Evolutionary conservation across 345 rosid species (phyloP), one percentile per base, ranked within the genome.

Genomic region (Melaleuca quinquenervia): DNA sequence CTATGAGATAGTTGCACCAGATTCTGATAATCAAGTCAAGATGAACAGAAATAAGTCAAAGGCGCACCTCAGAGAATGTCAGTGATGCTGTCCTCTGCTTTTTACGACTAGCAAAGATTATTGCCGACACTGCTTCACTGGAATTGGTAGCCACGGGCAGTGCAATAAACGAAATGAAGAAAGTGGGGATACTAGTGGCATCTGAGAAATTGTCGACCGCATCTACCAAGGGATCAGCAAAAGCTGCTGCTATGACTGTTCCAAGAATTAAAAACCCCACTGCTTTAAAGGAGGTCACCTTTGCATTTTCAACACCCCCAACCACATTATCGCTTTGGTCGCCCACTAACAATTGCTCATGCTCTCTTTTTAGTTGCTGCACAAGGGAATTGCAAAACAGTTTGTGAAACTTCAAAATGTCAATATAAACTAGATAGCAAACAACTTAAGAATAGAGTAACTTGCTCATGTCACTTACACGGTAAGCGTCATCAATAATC

Each of bases 211-310:
- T 91, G 88, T 96, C 95, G n/a, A 96, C 98, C 2, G 93, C 95
- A 87, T 97, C 99, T 5, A 96, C 99, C 70, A 97, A 91, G 53
- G 99, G 98, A 92, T 97, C 99, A 21, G 99, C 98, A 88, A 97
- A 95, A 9, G 87, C 96, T 91, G 98, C 99, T 26, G 99, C 98
- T 87, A 97, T 95, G 82, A 85, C 2, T n/a, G 99, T 92, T 86
- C 99, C 99, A 41, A 93, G 26, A 52, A 97, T 84, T 90, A 97
- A 89, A 86, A 96, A 41, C 74, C 93, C 50, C 22, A 88, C 93
- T 14, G 99, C 99, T 91, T 97, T 97, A 82, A 91, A 44, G 51
- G 94, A 85, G 82, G 83, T 91, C 96, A 91, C 89, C 84, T 84
- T 91, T 5, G 86, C 90, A 87, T 92, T 92, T 76, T 89, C 92